These are phyloP conservation scores for Lactarius sanguifluus DNA, from an alignment of 768 basidiomycete genomes.

Conservation along the genomic window DNA sequence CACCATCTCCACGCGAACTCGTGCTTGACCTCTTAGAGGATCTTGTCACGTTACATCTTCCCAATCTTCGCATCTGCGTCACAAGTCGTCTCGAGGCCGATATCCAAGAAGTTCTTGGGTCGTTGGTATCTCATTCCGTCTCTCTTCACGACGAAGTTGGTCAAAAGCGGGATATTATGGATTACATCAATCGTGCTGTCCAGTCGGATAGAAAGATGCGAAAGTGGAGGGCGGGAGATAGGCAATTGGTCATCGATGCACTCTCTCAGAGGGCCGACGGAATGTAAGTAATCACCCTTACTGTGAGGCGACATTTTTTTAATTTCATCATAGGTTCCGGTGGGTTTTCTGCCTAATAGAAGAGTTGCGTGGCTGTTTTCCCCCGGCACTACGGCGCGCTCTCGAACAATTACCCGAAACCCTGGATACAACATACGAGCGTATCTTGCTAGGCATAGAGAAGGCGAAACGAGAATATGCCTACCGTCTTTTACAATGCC, in stretches of 20 bases:
- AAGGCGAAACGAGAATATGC: not conserved
- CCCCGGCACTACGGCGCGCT: not conserved
- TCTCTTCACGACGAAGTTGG: not conserved
- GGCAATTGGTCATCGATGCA: not conserved
- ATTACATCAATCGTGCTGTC: not conserved
- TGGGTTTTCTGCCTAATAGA: not conserved
- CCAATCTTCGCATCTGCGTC: not conserved
- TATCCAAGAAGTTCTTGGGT: not conserved
- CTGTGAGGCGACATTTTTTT: not conserved
- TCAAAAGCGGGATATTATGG: not conserved
- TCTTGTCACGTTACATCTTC: not conserved
- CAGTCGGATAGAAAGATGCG: not conserved
- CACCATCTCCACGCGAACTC: not conserved
- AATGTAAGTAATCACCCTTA: not conserved
- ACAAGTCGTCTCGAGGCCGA: not conserved
- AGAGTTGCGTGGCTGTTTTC: not conserved
- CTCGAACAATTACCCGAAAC: not conserved
- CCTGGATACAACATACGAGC: not conserved
- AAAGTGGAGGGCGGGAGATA: not conserved
- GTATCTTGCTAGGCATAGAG: not conserved
- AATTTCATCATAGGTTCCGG: not conserved
- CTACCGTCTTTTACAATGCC: not conserved
- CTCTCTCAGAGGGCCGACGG: not conserved
- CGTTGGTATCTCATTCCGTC: not conserved
- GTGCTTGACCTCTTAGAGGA: not conserved